phyloP scores from a whole-genome alignment of 257 asterid genomes.

The Solanum piurae region DNA sequence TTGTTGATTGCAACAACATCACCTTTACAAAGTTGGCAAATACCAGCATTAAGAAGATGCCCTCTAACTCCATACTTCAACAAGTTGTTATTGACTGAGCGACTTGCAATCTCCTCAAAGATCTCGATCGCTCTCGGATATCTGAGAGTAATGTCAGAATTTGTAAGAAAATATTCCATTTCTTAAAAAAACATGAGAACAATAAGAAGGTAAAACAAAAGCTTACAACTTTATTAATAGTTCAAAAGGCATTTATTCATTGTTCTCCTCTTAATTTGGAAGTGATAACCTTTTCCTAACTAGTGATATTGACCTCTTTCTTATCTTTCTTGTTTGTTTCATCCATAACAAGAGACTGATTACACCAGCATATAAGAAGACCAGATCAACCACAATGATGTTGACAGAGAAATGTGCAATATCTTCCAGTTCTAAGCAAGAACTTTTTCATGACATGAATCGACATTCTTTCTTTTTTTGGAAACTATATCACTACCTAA shows the following conservation, averaged over 20 bases:
- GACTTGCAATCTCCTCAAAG: conserved; percentile 85
- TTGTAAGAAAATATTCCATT: background rate
- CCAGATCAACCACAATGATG: background rate
- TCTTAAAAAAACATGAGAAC: background rate
- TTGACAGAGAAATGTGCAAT: background rate
- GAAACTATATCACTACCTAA: background rate
- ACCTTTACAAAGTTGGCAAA: conserved; percentile 90
- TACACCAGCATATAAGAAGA: background rate
- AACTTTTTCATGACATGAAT: background rate
- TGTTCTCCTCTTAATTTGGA: background rate
- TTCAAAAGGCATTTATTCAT: background rate
- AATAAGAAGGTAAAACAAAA: background rate
- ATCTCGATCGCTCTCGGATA: conserved; percentile 82
- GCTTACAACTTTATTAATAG: background rate
- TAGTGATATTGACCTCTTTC: background rate
- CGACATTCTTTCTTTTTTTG: background rate
- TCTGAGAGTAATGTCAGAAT: conserved; percentile 26
- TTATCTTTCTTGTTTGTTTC: background rate
- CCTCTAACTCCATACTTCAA: conserved; percentile 96
- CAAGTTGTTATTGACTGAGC: conserved; percentile 74
- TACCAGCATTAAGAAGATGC: conserved; percentile 97
- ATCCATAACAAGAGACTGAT: background rate
- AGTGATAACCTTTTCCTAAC: background rate
- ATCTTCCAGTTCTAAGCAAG: background rate
- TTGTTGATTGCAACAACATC: conserved; percentile 87